These are phyloP conservation scores for Phytophthora pinifolia DNA, from an alignment of 352 stramenopile species.

Conservation along the genomic window DNA sequence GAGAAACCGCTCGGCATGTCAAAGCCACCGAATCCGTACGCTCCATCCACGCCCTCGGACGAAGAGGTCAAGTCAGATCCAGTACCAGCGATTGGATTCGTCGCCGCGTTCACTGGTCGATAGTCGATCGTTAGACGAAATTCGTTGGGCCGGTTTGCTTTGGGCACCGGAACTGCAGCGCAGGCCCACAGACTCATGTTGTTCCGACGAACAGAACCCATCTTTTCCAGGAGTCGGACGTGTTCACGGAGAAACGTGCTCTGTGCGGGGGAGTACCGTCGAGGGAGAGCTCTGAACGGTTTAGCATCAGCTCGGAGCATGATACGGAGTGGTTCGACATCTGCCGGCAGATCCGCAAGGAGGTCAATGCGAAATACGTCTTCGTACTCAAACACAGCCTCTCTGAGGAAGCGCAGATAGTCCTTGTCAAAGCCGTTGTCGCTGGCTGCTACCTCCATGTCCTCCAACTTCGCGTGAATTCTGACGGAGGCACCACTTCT, in stretches of 20 bases:
- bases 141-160: slow-evolving; percentile 1
- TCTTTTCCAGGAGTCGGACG: not conserved
- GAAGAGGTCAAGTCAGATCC: slow-evolving; percentile 3
- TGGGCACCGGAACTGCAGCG: slow-evolving; percentile 8
- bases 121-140: slow-evolving; percentile 30
- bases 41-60: slow-evolving; percentile 3
- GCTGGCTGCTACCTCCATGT: too few species aligned
- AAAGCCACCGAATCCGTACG: slow-evolving; percentile 11
- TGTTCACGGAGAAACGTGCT: not conserved
- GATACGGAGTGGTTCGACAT: slow-evolving; percentile 8
- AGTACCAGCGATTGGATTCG: slow-evolving; percentile 1
- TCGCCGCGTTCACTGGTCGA: slow-evolving; percentile 8
- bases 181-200: slow-evolving; percentile 12
- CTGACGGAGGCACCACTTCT: too few species aligned
- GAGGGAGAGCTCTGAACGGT: not conserved
- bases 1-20: slow-evolving; percentile 29
- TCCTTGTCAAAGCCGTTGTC: too few species aligned
- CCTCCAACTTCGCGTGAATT: too few species aligned
- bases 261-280: slow-evolving; percentile 2
- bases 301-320: not conserved
- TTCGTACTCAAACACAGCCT: too few species aligned
- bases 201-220: slow-evolving; percentile 7
- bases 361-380: too few species aligned
- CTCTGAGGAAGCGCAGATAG: too few species aligned
- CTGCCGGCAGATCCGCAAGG: slow-evolving; percentile 1